phyloP scores from a whole-genome alignment of 805 yeast species.

The Yarrowia divulgata region DNA sequence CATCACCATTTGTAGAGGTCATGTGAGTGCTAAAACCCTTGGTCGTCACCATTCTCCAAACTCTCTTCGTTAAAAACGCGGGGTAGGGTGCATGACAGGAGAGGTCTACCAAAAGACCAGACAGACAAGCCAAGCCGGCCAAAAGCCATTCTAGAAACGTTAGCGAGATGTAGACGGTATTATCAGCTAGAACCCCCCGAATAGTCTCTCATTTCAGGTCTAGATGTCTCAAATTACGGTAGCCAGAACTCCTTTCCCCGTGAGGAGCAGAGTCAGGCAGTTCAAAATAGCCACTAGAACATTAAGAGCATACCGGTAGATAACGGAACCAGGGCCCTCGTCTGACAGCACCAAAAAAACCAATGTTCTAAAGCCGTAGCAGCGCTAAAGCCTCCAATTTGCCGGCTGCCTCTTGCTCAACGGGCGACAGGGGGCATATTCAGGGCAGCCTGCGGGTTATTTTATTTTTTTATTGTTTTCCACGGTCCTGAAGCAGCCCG shows the following conservation, averaged over 20 bases:
- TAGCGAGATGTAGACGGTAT: background rate
- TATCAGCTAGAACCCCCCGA: background rate
- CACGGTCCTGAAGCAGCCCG: background rate
- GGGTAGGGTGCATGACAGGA: constrained; percentile 23
- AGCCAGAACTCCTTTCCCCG: too few relatives aligned
- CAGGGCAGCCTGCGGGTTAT: background rate
- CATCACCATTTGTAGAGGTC: background rate
- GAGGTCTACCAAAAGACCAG: background rate
- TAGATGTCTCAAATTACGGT: too few relatives aligned
- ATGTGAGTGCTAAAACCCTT: background rate
- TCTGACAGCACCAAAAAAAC: background rate
- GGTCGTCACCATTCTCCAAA: background rate
- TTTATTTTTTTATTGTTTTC: background rate
- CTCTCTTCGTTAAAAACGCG: constrained; percentile 15
- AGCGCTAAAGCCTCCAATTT: background rate
- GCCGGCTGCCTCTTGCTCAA: background rate
- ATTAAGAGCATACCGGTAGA: too few relatives aligned
- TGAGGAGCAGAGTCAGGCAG: too few relatives aligned
- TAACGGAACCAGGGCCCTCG: too few relatives aligned
- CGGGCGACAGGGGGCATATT: background rate
- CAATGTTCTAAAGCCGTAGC: constrained; percentile 2
- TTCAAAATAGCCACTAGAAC: too few relatives aligned
- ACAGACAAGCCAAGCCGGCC: background rate
- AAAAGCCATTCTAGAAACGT: background rate
- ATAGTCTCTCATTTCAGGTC: too few relatives aligned